Evolutionary conservation across 2,329 filamentous ascomycete species (phyloP).

Genomic region (Cordyceps farinosa): DNA sequence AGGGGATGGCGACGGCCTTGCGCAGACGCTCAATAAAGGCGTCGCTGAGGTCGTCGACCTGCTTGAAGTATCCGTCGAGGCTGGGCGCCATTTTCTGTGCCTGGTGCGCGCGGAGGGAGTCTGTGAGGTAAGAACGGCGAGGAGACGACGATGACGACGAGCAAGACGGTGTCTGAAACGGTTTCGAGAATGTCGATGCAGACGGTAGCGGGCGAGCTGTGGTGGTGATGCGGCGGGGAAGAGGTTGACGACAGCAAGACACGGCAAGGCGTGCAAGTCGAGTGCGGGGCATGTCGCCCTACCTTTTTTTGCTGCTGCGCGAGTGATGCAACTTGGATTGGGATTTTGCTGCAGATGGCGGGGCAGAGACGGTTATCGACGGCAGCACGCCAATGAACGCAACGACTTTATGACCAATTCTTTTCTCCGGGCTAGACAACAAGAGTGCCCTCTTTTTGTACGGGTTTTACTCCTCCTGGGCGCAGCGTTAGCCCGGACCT

Average conservation of each 20-base stretch:
- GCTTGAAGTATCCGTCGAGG: slow-evolving; percentile 87
- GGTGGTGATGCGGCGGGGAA: slow-evolving; percentile 3
- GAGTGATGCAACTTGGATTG: background rate
- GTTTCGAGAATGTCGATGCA: background rate
- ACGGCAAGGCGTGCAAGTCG: slow-evolving; percentile 19
- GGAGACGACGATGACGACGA: slow-evolving; percentile 4
- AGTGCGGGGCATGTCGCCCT: slow-evolving; percentile 20
- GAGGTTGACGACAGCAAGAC: slow-evolving; percentile 16
- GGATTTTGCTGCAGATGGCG: slow-evolving; percentile 4
- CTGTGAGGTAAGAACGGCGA: slow-evolving; percentile 47
- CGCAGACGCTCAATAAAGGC: slow-evolving; percentile 86
- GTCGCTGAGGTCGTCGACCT: slow-evolving; percentile 77
- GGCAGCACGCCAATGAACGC: slow-evolving; percentile 11
- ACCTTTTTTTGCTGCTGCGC: slow-evolving; percentile 8
- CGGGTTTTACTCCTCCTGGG: background rate
- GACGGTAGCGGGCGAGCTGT: background rate
- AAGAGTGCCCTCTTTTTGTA: slow-evolving; percentile 2
- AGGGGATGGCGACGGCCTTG: slow-evolving; percentile 93
- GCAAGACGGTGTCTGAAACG: background rate
- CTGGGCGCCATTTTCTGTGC: slow-evolving; percentile 80
- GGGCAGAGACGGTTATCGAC: slow-evolving; percentile 17
- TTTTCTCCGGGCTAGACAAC: background rate
- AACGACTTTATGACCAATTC: background rate
- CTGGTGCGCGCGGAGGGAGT: slow-evolving; percentile 55
- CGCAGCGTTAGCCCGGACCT: background rate